Conservation (phyloP, 257 asterid genomes). For the Nicotiana paniculata region DNA sequence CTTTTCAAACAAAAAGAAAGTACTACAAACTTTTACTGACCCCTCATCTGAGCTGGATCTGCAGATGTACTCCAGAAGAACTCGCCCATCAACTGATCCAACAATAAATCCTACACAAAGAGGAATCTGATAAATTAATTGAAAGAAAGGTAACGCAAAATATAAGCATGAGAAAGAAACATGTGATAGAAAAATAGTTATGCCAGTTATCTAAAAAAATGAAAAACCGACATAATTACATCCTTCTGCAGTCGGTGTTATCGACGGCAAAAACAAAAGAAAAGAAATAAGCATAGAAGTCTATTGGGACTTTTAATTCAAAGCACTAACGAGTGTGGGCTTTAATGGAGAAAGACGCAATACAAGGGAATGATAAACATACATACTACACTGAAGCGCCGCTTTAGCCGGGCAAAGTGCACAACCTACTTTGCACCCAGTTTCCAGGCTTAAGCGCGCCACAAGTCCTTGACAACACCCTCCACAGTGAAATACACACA, state of each 20-base stretch:
- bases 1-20: not conserved
- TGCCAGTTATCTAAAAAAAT: not conserved
- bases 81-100: constrained; percentile 86
- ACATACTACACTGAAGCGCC: not conserved
- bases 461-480: not conserved
- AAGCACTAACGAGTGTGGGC: not conserved
- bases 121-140: not conserved
- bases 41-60: constrained; percentile 45
- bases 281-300: not conserved
- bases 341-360: not conserved
- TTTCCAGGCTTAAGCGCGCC: not conserved
- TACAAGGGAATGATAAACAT: not conserved
- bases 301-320: not conserved
- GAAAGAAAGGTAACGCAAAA: not conserved
- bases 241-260: not conserved
- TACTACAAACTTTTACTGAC: constrained; percentile 38
- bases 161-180: not conserved
- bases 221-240: not conserved
- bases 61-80: constrained; percentile 51
- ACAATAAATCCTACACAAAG: constrained; percentile 60
- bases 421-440: not conserved
- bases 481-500: not conserved
- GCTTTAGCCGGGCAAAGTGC: not conserved
- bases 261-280: not conserved
- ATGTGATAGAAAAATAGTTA: not conserved